Evolutionary conservation across 139 green algal genomes (phyloP), one percentile per base, ranked within the genome.

Genomic region (Asterochloris sp.): DNA sequence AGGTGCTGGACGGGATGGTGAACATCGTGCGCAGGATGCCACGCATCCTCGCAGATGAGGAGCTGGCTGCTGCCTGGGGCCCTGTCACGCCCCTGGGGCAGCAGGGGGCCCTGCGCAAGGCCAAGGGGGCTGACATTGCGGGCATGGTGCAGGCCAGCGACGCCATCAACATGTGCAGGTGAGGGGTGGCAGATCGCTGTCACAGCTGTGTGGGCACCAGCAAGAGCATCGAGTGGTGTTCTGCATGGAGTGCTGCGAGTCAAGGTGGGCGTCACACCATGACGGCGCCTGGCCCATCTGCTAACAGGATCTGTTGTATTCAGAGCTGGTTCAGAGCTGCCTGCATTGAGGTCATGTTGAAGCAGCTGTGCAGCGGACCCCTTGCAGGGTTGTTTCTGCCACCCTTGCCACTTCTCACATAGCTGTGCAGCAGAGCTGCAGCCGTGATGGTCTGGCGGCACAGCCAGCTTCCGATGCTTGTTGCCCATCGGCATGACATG

Each of bases 1-100:
- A 74, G 61, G 78, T 82, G 78, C 24, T 82, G 62, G 61, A 82
- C 29, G 28, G 61, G n/a, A 82, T 82, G 78, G 78, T 82, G 78
- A 62, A 29, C 27, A 62, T 64, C 15, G 54, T 82, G 14, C 73
- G 73, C n/a, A 61, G 78, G 62, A 27, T 82, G 78, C 78, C 78
- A 11, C 78, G 78, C 26, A 82, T 82, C 62, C 29, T 82, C 26
- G 78, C 63, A 17, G 62, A 61, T 28, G 78, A 82, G 78, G 63
- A 19, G n/a, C 63, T 82, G 63, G 63, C 62, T 12, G 27, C 26
- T 62, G 26, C 73, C 14, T 82, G 62, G 63, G 61, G 23, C 12
- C 61, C n/a, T 26, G 73, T 73, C 13, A 13, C 78, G 12, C 78
- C 62, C 16, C 19, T 62, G 17, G 27, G 78, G 61, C 61, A 61